These are phyloP conservation scores for Arthrinium puccinioides DNA, from an alignment of 2,329 filamentous ascomycete species.

Conservation along the genomic window DNA sequence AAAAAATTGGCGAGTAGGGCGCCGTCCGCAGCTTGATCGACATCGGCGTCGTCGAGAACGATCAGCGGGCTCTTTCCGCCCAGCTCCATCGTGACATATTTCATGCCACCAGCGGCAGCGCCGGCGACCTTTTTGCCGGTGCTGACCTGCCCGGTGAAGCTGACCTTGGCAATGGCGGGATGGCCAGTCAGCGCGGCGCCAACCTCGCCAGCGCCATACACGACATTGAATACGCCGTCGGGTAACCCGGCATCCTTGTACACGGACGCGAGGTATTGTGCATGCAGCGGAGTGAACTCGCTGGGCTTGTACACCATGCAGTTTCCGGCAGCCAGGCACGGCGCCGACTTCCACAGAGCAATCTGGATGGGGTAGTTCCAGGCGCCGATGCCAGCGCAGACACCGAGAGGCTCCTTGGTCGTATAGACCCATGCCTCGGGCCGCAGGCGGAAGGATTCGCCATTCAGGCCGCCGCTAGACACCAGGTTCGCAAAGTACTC, in stretches of 20 bases:
- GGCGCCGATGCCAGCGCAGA: constrained; percentile 80
- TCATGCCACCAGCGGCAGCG: constrained; percentile 70
- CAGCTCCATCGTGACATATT: constrained; percentile 87
- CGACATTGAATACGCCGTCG: constrained; percentile 78
- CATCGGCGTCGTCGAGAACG: constrained; percentile 70
- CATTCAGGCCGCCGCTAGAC: constrained; percentile 70
- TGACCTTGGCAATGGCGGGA: constrained; percentile 71
- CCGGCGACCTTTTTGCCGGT: constrained; percentile 78
- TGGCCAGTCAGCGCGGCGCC: constrained; percentile 71
- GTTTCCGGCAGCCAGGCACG: constrained; percentile 79
- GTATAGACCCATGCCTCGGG: constrained; percentile 77
- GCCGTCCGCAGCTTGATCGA: constrained; percentile 76
- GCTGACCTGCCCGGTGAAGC: constrained; percentile 80
- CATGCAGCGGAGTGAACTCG: constrained; percentile 82
- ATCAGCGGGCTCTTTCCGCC: constrained; percentile 81
- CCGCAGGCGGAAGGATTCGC: constrained; percentile 68
- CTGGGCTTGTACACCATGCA: constrained; percentile 89
- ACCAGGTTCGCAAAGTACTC: constrained; percentile 82
- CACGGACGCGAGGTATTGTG: constrained; percentile 64
- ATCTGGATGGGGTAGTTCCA: constrained; percentile 95
- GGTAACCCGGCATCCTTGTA: constrained; percentile 75
- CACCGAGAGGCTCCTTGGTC: constrained; percentile 72
- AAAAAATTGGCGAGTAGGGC: constrained; percentile 95
- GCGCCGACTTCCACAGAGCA: constrained; percentile 81
- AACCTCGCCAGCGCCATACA: constrained; percentile 73